Evolutionary conservation across 2,329 filamentous ascomycete species (phyloP).

Genomic region (Eutypella sp.): DNA sequence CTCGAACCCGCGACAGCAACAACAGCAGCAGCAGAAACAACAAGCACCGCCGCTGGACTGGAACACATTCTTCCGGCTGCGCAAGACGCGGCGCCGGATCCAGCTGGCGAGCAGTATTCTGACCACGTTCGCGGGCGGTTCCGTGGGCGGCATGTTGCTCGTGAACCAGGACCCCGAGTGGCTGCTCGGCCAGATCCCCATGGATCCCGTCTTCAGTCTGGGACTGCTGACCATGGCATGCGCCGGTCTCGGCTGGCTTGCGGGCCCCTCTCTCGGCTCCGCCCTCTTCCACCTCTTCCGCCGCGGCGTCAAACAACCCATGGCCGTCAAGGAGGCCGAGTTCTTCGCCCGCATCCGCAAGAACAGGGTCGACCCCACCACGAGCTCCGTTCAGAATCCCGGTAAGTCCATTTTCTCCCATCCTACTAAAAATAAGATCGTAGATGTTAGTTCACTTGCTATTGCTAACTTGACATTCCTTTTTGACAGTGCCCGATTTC

Average conservation of each 20-base stretch:
- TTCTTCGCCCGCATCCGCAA: constrained; percentile 91
- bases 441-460: no score
- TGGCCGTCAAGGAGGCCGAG: constrained; percentile 83
- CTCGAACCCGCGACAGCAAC: constrained; percentile 16
- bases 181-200: constrained; percentile 64
- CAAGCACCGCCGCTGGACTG: constrained; percentile 57
- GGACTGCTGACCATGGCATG: constrained; percentile 74
- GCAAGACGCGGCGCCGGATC: constrained; percentile 77
- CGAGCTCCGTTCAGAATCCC: constrained; percentile 85
- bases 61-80: constrained; percentile 90
- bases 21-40: constrained; percentile 7
- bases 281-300: constrained; percentile 74
- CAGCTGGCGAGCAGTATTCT: constrained; percentile 73
- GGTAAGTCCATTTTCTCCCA: constrained; percentile 35
- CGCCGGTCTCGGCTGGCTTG: constrained; percentile 79
- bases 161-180: constrained; percentile 68
- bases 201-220: constrained; percentile 84
- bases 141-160: constrained; percentile 59
- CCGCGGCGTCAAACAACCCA: constrained; percentile 63
- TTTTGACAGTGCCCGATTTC: constrained; percentile 72
- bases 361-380: constrained; percentile 84
- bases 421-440: no score
- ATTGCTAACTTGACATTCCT: constrained; percentile 2
- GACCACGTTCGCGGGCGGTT: constrained; percentile 58
- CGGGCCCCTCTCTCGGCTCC: constrained; percentile 78